Evolutionary conservation across 2,329 filamentous ascomycete genomes (phyloP).

Genomic region (Fusarium torulosum): DNA sequence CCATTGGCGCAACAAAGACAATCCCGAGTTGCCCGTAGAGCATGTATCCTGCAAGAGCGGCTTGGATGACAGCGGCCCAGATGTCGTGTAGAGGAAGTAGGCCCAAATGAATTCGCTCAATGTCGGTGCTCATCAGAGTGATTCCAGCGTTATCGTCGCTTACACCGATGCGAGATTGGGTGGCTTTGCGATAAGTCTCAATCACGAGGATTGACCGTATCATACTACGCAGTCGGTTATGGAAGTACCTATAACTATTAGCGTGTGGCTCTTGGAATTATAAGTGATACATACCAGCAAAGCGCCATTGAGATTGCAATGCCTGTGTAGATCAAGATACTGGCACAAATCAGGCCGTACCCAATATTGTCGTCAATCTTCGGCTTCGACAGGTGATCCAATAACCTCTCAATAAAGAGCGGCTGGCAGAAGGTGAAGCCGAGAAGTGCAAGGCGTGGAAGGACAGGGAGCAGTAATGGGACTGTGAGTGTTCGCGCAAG

Average conservation of each 20-base stretch:
- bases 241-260: background rate
- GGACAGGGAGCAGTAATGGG: slow-evolving; percentile 52
- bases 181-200: slow-evolving; percentile 52
- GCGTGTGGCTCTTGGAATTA: accelerated
- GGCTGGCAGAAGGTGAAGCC: slow-evolving; percentile 59
- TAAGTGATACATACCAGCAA: slow-evolving; percentile 51
- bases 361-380: slow-evolving; percentile 47
- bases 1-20: slow-evolving; percentile 62
- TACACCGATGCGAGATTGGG: slow-evolving; percentile 46
- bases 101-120: slow-evolving; percentile 57
- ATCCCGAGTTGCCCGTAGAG: slow-evolving; percentile 60
- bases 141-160: slow-evolving; percentile 56
- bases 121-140: slow-evolving; percentile 62
- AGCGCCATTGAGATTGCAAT: slow-evolving; percentile 56
- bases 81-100: slow-evolving; percentile 54
- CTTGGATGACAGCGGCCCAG: slow-evolving; percentile 58
- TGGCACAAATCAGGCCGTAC: slow-evolving; percentile 59
- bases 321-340: slow-evolving; percentile 55
- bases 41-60: slow-evolving; percentile 60
- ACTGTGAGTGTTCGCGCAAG: slow-evolving; percentile 49
- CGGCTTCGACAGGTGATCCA: slow-evolving; percentile 51
- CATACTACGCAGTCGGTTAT: slow-evolving; percentile 43
- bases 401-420: slow-evolving; percentile 56
- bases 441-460: slow-evolving; percentile 54
- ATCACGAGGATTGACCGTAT: slow-evolving; percentile 50